A percentile compares a stretch with the other conserved stretches of the same genome.
phyloP scores from a whole-genome alignment of 176 grass and related monocot genomes.

The Oryza meridionalis region DNA sequence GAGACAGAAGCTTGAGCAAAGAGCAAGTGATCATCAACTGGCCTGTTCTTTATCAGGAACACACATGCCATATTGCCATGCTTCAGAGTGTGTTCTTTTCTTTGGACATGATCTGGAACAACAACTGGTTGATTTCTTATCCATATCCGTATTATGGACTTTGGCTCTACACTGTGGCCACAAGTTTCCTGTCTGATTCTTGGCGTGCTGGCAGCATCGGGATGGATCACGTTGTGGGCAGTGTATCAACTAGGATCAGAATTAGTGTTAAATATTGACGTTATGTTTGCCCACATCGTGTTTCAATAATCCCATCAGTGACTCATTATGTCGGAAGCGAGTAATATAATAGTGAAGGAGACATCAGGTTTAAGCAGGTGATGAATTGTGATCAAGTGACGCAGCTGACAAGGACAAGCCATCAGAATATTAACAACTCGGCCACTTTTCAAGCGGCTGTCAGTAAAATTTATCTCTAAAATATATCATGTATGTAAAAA shows the following conservation, averaged over 20 bases:
- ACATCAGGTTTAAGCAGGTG: not conserved
- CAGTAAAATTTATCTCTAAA: not conserved
- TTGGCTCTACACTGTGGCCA: not conserved
- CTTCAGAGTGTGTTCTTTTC: not conserved
- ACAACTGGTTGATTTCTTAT: not conserved
- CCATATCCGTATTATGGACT: not conserved
- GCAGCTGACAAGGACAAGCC: not conserved
- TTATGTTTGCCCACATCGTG: not conserved
- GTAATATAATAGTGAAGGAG: not conserved
- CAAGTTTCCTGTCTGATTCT: not conserved
- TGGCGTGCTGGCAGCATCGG: not conserved
- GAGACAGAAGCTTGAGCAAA: not conserved
- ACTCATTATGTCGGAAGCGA: slow-evolving; percentile 1
- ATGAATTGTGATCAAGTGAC: not conserved
- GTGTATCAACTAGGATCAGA: not conserved
- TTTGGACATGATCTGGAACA: not conserved
- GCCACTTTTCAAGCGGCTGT: not conserved
- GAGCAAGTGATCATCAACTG: not conserved
- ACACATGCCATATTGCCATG: not conserved
- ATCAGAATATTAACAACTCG: not conserved
- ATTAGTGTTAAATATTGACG: not conserved
- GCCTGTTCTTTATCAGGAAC: not conserved
- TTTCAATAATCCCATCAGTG: slow-evolving; percentile 1
- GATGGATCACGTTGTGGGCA: not conserved
- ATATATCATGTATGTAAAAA: not conserved